phyloP scores from a whole-genome alignment of 2,329 filamentous ascomycete species.

The Nemania bipapillata region DNA sequence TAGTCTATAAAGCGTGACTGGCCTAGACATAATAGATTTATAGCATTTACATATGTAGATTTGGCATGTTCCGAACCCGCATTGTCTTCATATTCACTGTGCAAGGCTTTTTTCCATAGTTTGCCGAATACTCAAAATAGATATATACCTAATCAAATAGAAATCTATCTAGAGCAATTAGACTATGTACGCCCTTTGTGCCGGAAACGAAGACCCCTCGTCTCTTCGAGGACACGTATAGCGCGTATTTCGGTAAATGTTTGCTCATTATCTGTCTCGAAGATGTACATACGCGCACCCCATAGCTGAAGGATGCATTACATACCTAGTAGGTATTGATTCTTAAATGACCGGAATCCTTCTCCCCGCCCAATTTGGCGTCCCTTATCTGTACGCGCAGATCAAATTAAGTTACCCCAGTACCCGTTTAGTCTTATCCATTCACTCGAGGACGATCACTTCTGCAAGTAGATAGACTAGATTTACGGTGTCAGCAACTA shows the following conservation, averaged over 20 bases:
- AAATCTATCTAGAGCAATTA: too few relatives aligned
- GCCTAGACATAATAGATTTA: constrained; percentile 31
- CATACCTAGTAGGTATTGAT: too few relatives aligned
- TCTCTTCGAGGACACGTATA: too few relatives aligned
- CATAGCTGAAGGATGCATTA: constrained; percentile 4
- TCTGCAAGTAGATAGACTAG: not conserved
- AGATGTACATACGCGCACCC: too few relatives aligned
- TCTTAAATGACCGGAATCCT: constrained; percentile 11
- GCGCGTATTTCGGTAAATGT: too few relatives aligned
- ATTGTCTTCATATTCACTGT: constrained; percentile 3
- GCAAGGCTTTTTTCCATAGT: not conserved
- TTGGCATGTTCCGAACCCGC: too few relatives aligned
- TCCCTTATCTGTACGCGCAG: not conserved
- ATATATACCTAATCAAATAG: too few relatives aligned
- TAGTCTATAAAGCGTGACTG: constrained; percentile 36
- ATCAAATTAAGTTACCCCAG: not conserved
- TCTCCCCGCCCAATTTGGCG: constrained; percentile 16
- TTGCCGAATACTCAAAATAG: too few relatives aligned
- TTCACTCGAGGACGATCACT: not conserved
- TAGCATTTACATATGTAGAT: constrained; percentile 20
- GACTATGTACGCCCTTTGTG: too few relatives aligned
- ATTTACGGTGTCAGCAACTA: not conserved
- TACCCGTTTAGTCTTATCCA: not conserved
- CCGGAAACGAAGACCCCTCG: too few relatives aligned
- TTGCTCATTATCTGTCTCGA: too few relatives aligned